Evolutionary conservation across 192 early-diverging fungal genomes (phyloP).

Genomic region (Entophlyctis helioformis): DNA sequence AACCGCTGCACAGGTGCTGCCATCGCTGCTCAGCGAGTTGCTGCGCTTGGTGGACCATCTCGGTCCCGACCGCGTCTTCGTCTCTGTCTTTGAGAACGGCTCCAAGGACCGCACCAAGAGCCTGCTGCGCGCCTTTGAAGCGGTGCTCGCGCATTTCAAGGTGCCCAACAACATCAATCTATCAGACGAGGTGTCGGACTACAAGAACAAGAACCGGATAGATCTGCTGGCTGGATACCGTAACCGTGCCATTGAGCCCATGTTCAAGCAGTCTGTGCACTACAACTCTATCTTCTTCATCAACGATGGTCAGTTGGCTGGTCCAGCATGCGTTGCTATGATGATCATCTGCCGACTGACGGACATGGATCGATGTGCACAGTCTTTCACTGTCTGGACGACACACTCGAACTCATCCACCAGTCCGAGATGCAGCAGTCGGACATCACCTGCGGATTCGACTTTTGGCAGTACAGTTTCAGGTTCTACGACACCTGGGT

Average conservation of each 20-base stretch:
- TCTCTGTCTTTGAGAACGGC: constrained; percentile 36
- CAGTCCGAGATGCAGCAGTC: neutral
- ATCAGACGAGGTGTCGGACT: constrained; percentile 4
- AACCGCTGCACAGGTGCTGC: constrained; percentile 17
- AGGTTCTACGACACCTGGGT: no score
- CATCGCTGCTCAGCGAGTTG: constrained; percentile 25
- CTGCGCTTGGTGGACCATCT: constrained; percentile 17
- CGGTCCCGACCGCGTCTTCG: constrained; percentile 16
- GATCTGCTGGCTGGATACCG: constrained; percentile 30
- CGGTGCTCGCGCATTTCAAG: constrained; percentile 4
- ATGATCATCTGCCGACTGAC: no score
- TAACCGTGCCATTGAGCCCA: constrained; percentile 27
- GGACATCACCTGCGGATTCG: neutral
- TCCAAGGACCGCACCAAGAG: constrained; percentile 22
- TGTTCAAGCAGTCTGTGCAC: constrained; percentile 4
- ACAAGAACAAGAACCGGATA: constrained; percentile 19
- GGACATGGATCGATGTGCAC: no score
- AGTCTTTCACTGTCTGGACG: neutral
- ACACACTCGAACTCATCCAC: neutral
- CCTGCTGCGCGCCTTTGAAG: constrained; percentile 12
- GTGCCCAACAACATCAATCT: constrained; percentile 16
- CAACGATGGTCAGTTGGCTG: no score
- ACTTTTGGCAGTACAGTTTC: neutral
- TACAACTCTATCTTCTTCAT: neutral
- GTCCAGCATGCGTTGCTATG: no score